A percentile compares a stretch with the other conserved stretches of the same genome.
Evolutionary conservation across 1,284 basidiomycete genomes (phyloP).

Genomic region (Meira miltonrushii): DNA sequence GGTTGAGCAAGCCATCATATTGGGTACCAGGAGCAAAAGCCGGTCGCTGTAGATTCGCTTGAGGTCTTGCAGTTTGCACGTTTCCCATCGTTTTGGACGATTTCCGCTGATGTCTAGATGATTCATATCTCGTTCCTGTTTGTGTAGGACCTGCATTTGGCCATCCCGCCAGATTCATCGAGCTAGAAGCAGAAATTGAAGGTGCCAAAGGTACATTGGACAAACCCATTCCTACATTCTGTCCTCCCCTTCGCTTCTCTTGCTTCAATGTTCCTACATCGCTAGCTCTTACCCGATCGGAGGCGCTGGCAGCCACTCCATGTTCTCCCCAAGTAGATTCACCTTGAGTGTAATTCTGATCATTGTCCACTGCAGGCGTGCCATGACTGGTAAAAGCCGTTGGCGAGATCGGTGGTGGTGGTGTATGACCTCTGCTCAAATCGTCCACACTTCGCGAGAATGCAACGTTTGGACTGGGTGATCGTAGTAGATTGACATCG

Average conservation of each 20-base stretch:
- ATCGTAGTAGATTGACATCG: conserved; percentile 27
- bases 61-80: conserved; percentile 21
- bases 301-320: conserved; percentile 17
- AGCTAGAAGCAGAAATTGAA: neutral
- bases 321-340: conserved; percentile 27
- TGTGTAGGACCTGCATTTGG: too few species aligned
- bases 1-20: conserved; percentile 38
- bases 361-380: neutral
- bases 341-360: neutral
- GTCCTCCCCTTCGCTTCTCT: conserved; percentile 1
- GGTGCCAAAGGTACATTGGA: neutral
- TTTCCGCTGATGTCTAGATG: conserved; percentile 18
- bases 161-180: neutral
- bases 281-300: conserved; percentile 29
- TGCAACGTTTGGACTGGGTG: conserved; percentile 32
- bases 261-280: conserved; percentile 30
- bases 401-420: neutral
- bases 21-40: conserved; percentile 19
- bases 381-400: neutral
- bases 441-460: conserved; percentile 46
- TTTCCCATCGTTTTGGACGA: conserved; percentile 25
- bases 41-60: conserved; percentile 7
- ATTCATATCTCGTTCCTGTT: neutral
- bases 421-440: conserved; percentile 12
- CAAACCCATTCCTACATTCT: neutral